phyloP scores from a whole-genome alignment of 169 alveolate genomes.

The Cystoisospora suis region DNA sequence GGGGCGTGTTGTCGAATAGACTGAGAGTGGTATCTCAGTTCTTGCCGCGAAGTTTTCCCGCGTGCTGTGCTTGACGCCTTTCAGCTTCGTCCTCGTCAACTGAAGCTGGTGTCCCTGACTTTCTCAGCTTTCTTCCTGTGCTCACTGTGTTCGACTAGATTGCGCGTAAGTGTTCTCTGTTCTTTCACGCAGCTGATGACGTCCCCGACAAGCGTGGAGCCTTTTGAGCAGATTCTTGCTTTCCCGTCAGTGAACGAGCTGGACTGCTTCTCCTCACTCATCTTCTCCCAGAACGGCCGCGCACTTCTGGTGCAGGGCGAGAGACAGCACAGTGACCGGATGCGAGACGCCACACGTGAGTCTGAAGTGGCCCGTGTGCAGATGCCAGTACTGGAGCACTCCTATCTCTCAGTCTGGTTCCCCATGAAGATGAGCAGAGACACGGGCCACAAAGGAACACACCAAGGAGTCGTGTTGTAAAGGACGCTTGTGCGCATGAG shows the following conservation, averaged over 20 bases:
- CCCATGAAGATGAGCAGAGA: too few relatives aligned
- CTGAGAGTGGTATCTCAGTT: too few relatives aligned
- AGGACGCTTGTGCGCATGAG: too few relatives aligned
- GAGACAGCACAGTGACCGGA: slow-evolving; percentile 34
- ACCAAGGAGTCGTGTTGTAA: too few relatives aligned
- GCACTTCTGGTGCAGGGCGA: slow-evolving; percentile 38
- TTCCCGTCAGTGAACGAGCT: slow-evolving; percentile 42
- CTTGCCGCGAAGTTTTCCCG: too few relatives aligned
- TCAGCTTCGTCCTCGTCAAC: too few relatives aligned
- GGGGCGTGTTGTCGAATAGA: too few relatives aligned
- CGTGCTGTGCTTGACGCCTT: too few relatives aligned
- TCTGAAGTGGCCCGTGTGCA: not conserved
- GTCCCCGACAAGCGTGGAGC: slow-evolving; percentile 8
- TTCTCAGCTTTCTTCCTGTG: not conserved
- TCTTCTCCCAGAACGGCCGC: slow-evolving; percentile 46
- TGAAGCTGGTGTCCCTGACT: not conserved
- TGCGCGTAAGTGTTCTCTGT: too few relatives aligned
- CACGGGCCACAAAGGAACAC: too few relatives aligned
- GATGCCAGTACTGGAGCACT: too few relatives aligned
- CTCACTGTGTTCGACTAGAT: not conserved
- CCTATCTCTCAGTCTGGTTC: too few relatives aligned
- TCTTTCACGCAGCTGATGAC: slow-evolving; percentile 32
- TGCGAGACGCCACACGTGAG: slow-evolving; percentile 46
- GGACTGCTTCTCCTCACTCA: slow-evolving; percentile 12
- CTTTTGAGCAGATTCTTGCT: slow-evolving; percentile 37